phyloP scores from a whole-genome alignment of 257 asterid genomes.

The Przewalskia tangutica region DNA sequence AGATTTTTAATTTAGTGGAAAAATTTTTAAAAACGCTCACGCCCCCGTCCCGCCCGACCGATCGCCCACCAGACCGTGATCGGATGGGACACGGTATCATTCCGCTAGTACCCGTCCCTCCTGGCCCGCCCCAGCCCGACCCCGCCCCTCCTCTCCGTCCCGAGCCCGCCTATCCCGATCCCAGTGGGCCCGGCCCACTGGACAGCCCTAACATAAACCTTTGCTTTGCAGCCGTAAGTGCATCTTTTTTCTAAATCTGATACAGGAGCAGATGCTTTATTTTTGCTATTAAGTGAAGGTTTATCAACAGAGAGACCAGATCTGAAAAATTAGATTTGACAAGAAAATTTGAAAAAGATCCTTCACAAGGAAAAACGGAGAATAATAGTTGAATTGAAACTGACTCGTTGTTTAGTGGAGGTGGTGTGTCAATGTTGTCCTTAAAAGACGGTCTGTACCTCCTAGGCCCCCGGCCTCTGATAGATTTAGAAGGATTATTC shows the following conservation, averaged over 20 bases:
- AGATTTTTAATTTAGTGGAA: no score
- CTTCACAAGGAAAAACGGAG: background rate
- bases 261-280: constrained; percentile 30
- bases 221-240: constrained; percentile 40
- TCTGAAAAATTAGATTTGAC: constrained; percentile 25
- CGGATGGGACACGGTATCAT: no score
- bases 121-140: no score
- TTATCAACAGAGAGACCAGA: constrained; percentile 49
- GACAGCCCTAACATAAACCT: constrained; percentile 51
- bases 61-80: no score
- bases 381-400: constrained; percentile 10
- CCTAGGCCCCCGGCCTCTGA: constrained; percentile 83
- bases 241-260: constrained; percentile 41
- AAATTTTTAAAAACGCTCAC: no score
- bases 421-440: constrained; percentile 34
- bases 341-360: background rate
- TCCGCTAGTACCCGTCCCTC: no score
- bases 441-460: constrained; percentile 65
- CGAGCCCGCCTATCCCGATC: no score
- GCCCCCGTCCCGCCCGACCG: no score
- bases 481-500: constrained; percentile 44
- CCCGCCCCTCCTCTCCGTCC: no score
- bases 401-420: constrained; percentile 50
- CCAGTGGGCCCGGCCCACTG: no score
- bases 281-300: constrained; percentile 28